Conservation (phyloP, 805 yeast genomes). For the Candida nanaspora region DNA sequence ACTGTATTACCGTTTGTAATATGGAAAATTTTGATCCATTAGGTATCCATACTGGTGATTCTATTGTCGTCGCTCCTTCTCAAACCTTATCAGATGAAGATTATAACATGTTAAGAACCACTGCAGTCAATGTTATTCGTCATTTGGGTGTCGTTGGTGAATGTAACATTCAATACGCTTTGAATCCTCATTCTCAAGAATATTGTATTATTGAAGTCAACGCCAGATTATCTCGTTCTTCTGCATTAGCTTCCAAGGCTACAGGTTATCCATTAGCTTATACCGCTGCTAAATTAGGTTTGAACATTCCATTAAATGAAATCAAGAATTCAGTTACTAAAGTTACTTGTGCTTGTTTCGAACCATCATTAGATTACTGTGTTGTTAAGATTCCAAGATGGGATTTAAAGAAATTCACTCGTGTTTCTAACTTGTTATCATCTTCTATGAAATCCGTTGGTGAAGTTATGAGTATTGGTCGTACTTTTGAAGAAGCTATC, state of each 20-base stretch:
- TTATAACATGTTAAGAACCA: conserved; percentile 94
- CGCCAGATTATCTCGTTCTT: conserved; percentile 95
- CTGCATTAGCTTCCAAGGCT: conserved; percentile 98
- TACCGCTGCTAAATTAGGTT: conserved; percentile 95
- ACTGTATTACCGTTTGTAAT: conserved; percentile 98
- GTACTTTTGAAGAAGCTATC: conserved; percentile 95
- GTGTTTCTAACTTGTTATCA: conserved; percentile 80
- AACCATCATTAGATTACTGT: conserved; percentile 93
- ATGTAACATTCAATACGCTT: conserved; percentile 95
- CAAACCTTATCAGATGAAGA: conserved; percentile 96
- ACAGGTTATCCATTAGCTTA: conserved; percentile 98
- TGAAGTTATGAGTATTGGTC: conserved; percentile 96
- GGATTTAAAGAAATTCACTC: conserved; percentile 93
- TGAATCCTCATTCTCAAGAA: conserved; percentile 88
- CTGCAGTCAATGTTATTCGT: conserved; percentile 95
- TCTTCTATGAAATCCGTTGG: conserved; percentile 98
- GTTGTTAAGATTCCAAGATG: conserved; percentile 98
- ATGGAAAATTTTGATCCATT: conserved; percentile 99
- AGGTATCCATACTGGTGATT: conserved; percentile 98
- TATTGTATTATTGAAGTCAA: conserved; percentile 97
- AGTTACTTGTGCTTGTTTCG: conserved; percentile 93
- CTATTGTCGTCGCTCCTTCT: conserved; percentile 97
- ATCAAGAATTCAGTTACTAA: conserved; percentile 90
- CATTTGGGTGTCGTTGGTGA: conserved; percentile 99
- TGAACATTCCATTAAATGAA: conserved; percentile 86